phyloP scores from a whole-genome alignment of 2,329 filamentous ascomycete species.

The Mycosphaerelloides madeirae region DNA sequence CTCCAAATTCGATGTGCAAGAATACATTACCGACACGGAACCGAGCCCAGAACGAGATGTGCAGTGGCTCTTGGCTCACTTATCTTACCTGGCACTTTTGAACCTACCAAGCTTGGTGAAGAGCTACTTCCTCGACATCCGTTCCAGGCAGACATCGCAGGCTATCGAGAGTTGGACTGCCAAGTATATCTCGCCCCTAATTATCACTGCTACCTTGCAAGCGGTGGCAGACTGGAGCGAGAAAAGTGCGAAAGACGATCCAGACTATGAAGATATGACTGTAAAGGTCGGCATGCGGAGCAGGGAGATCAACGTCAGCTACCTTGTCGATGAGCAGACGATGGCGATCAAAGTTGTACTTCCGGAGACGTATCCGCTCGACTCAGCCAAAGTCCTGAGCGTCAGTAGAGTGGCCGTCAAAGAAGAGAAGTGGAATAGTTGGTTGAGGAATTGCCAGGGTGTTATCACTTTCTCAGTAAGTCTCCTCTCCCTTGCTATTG shows the following conservation, averaged over 20 bases:
- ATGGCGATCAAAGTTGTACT: conserved; percentile 79
- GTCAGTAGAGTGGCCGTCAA: conserved; percentile 80
- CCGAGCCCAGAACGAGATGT: conserved; percentile 67
- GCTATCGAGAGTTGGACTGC: conserved; percentile 81
- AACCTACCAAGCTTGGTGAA: conserved; percentile 75
- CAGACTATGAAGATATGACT: conserved; percentile 51
- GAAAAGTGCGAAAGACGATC: conserved; percentile 32
- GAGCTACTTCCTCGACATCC: conserved; percentile 72
- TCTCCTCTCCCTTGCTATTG: conserved; percentile 2
- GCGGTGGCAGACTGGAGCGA: conserved; percentile 65
- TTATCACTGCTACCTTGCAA: conserved; percentile 61
- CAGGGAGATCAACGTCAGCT: conserved; percentile 75
- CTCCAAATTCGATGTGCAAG: conserved; percentile 65
- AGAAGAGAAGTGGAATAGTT: conserved; percentile 88
- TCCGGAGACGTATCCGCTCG: conserved; percentile 76
- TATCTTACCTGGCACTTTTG: conserved; percentile 78
- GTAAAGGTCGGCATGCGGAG: conserved; percentile 69
- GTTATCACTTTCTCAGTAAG: conserved; percentile 82
- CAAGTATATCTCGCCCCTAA: conserved; percentile 68
- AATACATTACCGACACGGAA: conserved; percentile 52
- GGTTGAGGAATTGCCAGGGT: conserved; percentile 82
- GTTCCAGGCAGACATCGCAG: conserved; percentile 70
- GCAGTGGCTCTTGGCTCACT: conserved; percentile 76
- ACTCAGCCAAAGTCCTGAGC: conserved; percentile 69
- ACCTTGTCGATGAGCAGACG: conserved; percentile 80